Evolutionary conservation across 2,329 filamentous ascomycete species (phyloP).

Genomic region (Pseudogymnoascus verrucosus): DNA sequence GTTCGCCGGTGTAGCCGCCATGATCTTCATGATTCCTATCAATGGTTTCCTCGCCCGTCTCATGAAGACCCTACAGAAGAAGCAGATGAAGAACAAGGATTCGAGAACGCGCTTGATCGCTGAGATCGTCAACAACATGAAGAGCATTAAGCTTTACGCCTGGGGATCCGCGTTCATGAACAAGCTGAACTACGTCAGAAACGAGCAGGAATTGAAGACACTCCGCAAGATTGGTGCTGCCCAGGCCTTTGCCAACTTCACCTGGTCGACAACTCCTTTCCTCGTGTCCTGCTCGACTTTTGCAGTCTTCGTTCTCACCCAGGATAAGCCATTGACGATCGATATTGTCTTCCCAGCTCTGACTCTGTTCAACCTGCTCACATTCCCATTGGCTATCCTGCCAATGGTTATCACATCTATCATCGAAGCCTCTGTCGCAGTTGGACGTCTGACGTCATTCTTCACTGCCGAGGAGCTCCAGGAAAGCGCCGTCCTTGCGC

Average conservation of each 20-base stretch:
- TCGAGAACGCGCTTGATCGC: constrained; percentile 86
- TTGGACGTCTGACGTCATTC: constrained; percentile 75
- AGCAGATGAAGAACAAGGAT: constrained; percentile 99
- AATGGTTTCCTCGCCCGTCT: constrained; percentile 86
- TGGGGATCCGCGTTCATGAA: constrained; percentile 98
- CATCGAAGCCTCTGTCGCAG: constrained; percentile 91
- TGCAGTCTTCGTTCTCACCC: constrained; percentile 82
- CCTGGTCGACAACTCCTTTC: constrained; percentile 96
- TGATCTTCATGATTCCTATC: constrained; percentile 95
- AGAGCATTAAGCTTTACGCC: constrained; percentile 97
- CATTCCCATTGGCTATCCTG: constrained; percentile 86
- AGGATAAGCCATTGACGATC: constrained; percentile 72
- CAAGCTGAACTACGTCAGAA: constrained; percentile 91
- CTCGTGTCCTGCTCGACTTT: constrained; percentile 96
- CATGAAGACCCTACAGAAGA: constrained; percentile 91
- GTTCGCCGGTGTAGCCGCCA: constrained; percentile 88
- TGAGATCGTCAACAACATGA: constrained; percentile 99
- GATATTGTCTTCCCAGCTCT: constrained; percentile 92
- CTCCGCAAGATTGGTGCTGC: constrained; percentile 92
- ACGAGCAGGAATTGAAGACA: constrained; percentile 91
- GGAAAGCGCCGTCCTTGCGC: constrained; percentile 64
- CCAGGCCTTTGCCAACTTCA: constrained; percentile 92
- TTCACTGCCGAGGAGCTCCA: constrained; percentile 87
- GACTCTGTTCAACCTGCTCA: constrained; percentile 91
- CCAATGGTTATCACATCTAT: constrained; percentile 98